phyloP scores from a whole-genome alignment of 2,329 filamentous ascomycete species.

The Xylariaceae sp. region DNA sequence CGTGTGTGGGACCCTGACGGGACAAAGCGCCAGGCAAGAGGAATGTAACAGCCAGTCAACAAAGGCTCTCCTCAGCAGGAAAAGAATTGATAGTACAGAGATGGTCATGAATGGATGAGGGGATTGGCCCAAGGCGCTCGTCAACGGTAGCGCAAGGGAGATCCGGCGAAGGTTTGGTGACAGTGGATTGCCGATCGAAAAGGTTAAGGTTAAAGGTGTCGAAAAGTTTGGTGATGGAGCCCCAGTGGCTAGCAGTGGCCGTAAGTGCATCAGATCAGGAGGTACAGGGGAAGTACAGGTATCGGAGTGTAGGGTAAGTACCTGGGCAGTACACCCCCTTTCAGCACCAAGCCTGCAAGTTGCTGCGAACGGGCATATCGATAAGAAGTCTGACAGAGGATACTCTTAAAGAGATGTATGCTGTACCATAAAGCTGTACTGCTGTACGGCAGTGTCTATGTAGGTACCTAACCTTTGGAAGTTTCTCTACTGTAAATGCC shows the following conservation, averaged over 20 bases:
- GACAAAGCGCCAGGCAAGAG: slow-evolving; percentile 17
- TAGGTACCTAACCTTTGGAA: no score
- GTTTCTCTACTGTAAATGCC: no score
- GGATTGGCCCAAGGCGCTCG: slow-evolving; percentile 8
- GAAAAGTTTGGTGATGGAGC: slow-evolving; percentile 14
- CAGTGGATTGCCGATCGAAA: slow-evolving; percentile 17
- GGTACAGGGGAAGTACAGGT: no score
- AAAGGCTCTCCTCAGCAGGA: slow-evolving; percentile 10
- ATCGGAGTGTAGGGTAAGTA: no score
- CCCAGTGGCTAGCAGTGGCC: neutral
- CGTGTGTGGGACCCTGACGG: slow-evolving; percentile 27
- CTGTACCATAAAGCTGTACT: no score
- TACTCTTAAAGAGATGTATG: no score
- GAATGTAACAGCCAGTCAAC: slow-evolving; percentile 12
- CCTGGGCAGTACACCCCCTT: no score
- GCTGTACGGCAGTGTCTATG: no score
- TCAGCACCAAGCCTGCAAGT: no score
- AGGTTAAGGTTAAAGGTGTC: slow-evolving; percentile 27
- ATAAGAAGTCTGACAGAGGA: no score
- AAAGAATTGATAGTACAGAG: slow-evolving; percentile 9
- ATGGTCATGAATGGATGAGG: slow-evolving; percentile 20
- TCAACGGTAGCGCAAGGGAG: slow-evolving; percentile 12
- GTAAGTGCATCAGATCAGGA: no score
- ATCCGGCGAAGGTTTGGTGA: slow-evolving; percentile 15
- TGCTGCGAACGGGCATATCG: no score